Conservation (phyloP, 2,329 filamentous ascomycete genomes). For the Bertia moriformis region DNA sequence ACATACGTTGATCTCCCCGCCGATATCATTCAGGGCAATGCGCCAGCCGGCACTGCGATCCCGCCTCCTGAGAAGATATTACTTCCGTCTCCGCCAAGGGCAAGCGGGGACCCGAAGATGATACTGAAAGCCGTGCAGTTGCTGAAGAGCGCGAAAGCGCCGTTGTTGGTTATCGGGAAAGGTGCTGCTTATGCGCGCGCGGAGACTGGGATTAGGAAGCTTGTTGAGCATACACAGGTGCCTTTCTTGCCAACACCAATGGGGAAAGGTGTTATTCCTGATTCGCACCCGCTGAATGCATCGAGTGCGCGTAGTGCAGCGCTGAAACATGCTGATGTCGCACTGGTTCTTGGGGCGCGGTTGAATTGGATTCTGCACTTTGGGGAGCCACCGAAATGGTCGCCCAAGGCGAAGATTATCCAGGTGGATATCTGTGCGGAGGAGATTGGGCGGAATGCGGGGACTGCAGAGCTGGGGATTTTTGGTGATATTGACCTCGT, state of each 20-base stretch:
- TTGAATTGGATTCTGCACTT: constrained; percentile 45
- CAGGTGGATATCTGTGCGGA: constrained; percentile 38
- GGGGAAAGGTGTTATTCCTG: constrained; percentile 40
- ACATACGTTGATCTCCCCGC: constrained; percentile 39
- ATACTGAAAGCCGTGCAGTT: constrained; percentile 23
- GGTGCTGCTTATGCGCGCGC: constrained; percentile 36
- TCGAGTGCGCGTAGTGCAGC: constrained; percentile 37
- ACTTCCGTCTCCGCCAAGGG: constrained; percentile 21
- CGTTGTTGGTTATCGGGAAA: constrained; percentile 37
- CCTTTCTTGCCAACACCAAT: constrained; percentile 43
- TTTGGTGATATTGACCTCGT: constrained; percentile 34
- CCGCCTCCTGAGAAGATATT: constrained; percentile 7
- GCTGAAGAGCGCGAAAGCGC: constrained; percentile 30
- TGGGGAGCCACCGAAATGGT: constrained; percentile 38
- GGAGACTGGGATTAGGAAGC: constrained; percentile 23
- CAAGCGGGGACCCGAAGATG: constrained; percentile 25
- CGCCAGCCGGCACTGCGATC: background rate
- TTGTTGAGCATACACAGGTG: constrained; percentile 30
- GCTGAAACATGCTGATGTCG: constrained; percentile 35
- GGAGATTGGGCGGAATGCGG: constrained; percentile 34
- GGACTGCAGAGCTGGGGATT: constrained; percentile 28
- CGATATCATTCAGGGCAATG: constrained; percentile 32
- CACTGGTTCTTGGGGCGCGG: constrained; percentile 35
- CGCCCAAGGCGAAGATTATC: constrained; percentile 29
- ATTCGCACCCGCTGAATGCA: constrained; percentile 33